Base-by-base conservation (phyloP, 2,329 filamentous ascomycete genomes). In the Ceratocystis colombiana region DNA sequence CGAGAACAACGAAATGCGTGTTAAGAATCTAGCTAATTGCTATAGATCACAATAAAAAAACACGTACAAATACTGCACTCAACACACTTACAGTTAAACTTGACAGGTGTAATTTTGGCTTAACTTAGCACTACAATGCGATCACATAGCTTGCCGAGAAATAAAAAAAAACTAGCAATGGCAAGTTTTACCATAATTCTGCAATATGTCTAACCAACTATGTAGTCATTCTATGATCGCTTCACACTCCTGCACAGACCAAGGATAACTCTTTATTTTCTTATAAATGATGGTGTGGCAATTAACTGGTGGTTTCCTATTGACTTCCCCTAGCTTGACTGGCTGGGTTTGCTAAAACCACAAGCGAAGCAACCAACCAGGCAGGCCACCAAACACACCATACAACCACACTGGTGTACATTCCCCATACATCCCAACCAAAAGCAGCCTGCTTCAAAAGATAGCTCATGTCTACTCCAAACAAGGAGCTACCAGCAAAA, bases 341-440 rank as follows among this genome's bases (percentile, higher is more conserved):
- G 10, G 37, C 37, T n/a, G 37, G 48, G 50, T 41, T 66, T 30
- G 65, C 41, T 65, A 84, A 75, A 57, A 85, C 78, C 28, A 82
- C 77, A 5, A 85, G 74, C 67, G 79, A 77, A 1, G 82, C 88
- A 5, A 86, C 82, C 46, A 94, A 75, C 92, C 92, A 96, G 6
- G 90, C 90, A 0, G 92, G 92, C 88, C 90, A 94, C 92, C 92
- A 96, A 55, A 96, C 86, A 73, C 90, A 88, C 89, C 91, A 96
- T n/a, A 96, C 82, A 10, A 95, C 84, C 20, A 96, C 85, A 68
- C 89, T 87, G 1, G 91, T 95, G 78, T 91, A 95, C 82, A 94
- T 84, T 1, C 90, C 90, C 84, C 88, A 91, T 12, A 96, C 85
- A 72, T 90, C 83, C 91, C 91, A 96, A 0, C 89, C 91, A 73